A percentile compares a stretch with the other conserved stretches of the same genome.
Evolutionary conservation across 1,139 yeast genomes (phyloP).

Genomic region (Hemisphaericaspora subhashii): DNA sequence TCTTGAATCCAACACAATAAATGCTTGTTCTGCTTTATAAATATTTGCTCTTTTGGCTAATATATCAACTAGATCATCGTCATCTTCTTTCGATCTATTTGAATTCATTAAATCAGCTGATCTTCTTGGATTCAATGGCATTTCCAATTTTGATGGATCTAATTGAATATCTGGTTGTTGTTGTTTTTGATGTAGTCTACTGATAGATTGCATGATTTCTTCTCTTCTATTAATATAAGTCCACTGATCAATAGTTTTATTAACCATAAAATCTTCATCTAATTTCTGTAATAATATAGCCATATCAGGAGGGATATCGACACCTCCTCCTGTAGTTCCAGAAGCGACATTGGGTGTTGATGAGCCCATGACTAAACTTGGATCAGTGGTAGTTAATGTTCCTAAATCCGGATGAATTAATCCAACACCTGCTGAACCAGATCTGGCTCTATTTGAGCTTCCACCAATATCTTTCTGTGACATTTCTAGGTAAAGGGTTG

Average conservation of each 20-base stretch:
- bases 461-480: slow-evolving; percentile 1
- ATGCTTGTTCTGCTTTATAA: slow-evolving; percentile 68
- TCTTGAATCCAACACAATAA: slow-evolving; percentile 67
- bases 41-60: slow-evolving; percentile 69
- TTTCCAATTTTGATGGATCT: slow-evolving; percentile 45
- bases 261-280: slow-evolving; percentile 44
- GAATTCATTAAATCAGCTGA: slow-evolving; percentile 8
- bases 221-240: slow-evolving; percentile 48
- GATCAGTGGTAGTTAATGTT: slow-evolving; percentile 9
- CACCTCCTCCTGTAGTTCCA: slow-evolving; percentile 12
- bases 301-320: slow-evolving; percentile 51
- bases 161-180: slow-evolving; percentile 24
- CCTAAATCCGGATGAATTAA: slow-evolving; percentile 13
- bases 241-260: slow-evolving; percentile 49
- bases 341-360: slow-evolving; percentile 2
- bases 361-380: slow-evolving; percentile 9
- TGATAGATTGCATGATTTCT: slow-evolving; percentile 44
- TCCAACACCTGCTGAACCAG: slow-evolving; percentile 16
- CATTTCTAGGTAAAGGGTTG: background rate
- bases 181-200: slow-evolving; percentile 36
- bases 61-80: slow-evolving; percentile 67
- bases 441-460: slow-evolving; percentile 5
- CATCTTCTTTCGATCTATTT: slow-evolving; percentile 9
- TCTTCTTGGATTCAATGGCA: slow-evolving; percentile 63
- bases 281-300: slow-evolving; percentile 41